A percentile compares a stretch with the other conserved stretches of the same genome.
Evolutionary conservation across 257 asterid species (phyloP).

Genomic region (Solanum etuberosum): DNA sequence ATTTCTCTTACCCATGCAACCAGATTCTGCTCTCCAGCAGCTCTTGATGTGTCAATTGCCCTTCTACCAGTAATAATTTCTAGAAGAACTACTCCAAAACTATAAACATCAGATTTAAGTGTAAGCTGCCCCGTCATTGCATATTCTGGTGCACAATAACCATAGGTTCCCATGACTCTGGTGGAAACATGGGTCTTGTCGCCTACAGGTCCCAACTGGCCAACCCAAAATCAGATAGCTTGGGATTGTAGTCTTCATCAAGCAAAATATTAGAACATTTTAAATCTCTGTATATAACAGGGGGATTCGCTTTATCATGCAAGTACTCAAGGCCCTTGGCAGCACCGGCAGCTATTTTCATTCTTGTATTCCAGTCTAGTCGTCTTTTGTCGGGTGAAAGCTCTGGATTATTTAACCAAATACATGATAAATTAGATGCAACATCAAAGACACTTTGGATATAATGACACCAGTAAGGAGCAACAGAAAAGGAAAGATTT

Average conservation of each 20-base stretch:
- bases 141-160: slow-evolving; percentile 79
- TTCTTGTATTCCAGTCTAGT: slow-evolving; percentile 72
- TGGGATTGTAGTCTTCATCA: slow-evolving; percentile 44
- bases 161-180: slow-evolving; percentile 76
- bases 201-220: slow-evolving; percentile 66
- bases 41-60: slow-evolving; percentile 56
- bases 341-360: slow-evolving; percentile 74
- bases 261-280: slow-evolving; percentile 61
- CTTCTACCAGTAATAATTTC: slow-evolving; percentile 68
- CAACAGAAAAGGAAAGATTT: neutral
- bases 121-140: slow-evolving; percentile 72
- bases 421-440: neutral
- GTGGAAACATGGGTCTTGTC: slow-evolving; percentile 59
- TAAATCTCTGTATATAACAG: slow-evolving; percentile 59
- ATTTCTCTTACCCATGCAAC: slow-evolving; percentile 60
- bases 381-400: slow-evolving; percentile 47
- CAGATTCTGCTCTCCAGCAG: slow-evolving; percentile 58
- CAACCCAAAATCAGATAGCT: slow-evolving; percentile 70
- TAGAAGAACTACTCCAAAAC: slow-evolving; percentile 70
- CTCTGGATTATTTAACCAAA: slow-evolving; percentile 26
- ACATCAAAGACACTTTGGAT: neutral
- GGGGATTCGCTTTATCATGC: slow-evolving; percentile 70
- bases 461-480: neutral
- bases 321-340: slow-evolving; percentile 71
- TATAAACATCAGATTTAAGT: slow-evolving; percentile 57